These are phyloP conservation scores for Penstemon barbatus DNA, from an alignment of 257 asterid genomes.

Conservation along the genomic window DNA sequence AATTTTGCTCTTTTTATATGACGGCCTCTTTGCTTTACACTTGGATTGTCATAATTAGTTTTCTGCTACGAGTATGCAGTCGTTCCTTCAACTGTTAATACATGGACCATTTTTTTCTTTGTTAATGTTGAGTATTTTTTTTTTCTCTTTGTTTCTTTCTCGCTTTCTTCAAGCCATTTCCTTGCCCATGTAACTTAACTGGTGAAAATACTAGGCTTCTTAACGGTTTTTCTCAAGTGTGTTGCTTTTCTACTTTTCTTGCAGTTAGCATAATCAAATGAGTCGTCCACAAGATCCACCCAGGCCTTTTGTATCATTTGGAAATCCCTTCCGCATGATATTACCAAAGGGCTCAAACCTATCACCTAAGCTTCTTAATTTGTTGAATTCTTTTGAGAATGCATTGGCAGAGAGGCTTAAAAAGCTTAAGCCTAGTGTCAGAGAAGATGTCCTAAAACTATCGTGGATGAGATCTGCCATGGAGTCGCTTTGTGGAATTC, in stretches of 20 bases:
- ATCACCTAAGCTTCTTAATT: conserved; percentile 60
- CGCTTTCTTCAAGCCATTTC: neutral
- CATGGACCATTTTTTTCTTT: neutral
- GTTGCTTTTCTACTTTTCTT: conserved; percentile 15
- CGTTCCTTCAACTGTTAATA: neutral
- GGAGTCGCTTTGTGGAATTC: conserved; percentile 66
- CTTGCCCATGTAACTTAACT: neutral
- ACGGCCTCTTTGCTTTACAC: neutral
- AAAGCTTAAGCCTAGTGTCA: conserved; percentile 59
- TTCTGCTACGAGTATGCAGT: neutral
- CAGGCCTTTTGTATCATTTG: conserved; percentile 61
- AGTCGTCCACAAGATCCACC: conserved; percentile 70
- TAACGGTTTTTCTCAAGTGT: neutral
- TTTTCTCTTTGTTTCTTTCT: neutral
- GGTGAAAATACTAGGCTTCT: neutral
- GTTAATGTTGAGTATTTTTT: neutral
- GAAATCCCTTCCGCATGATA: conserved; percentile 78
- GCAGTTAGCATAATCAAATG: conserved; percentile 56
- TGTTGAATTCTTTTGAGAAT: conserved; percentile 68
- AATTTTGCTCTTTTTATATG: neutral
- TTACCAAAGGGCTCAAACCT: conserved; percentile 60
- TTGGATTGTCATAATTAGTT: neutral
- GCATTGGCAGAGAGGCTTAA: conserved; percentile 54
- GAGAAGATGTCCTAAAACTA: conserved; percentile 58
- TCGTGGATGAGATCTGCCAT: conserved; percentile 76